These are phyloP conservation scores for Solanum clarkiae DNA, from an alignment of 257 asterid species.

Conservation along the genomic window DNA sequence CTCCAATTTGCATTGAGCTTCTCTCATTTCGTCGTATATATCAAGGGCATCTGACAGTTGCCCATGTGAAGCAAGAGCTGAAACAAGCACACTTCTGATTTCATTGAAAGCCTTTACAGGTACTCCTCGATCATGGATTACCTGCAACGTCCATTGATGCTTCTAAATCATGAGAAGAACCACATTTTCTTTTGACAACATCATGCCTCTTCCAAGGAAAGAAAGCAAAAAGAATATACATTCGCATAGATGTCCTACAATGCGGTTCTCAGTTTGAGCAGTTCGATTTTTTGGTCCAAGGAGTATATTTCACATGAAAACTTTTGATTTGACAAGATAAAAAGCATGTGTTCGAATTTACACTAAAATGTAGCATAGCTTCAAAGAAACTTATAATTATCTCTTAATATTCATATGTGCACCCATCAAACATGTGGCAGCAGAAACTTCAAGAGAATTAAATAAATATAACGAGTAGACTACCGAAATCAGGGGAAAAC, in stretches of 20 bases:
- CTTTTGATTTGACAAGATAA: not conserved
- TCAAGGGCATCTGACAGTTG: conserved; percentile 57
- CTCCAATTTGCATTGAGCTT: conserved; percentile 28
- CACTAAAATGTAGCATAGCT: not conserved
- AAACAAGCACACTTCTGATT: conserved; percentile 54
- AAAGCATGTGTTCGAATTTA: not conserved
- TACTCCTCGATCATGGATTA: conserved; percentile 29
- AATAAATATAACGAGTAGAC: not conserved
- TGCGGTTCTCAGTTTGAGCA: not conserved
- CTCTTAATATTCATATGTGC: not conserved
- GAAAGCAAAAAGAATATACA: not conserved
- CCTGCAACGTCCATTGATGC: conserved; percentile 29
- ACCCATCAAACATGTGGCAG: not conserved
- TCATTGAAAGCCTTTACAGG: conserved; percentile 45
- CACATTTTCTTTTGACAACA: not conserved
- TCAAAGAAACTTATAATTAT: not conserved
- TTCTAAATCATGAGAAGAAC: not conserved
- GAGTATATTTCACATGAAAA: not conserved
- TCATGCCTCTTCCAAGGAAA: not conserved
- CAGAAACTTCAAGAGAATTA: not conserved
- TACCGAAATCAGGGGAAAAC: not conserved
- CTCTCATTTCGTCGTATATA: conserved; percentile 54
- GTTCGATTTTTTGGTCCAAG: not conserved
- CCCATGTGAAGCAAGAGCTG: conserved; percentile 86
- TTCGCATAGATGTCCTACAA: not conserved